Evolutionary conservation across 805 yeast genomes (phyloP).

Genomic region (Suhomyces sp.): DNA sequence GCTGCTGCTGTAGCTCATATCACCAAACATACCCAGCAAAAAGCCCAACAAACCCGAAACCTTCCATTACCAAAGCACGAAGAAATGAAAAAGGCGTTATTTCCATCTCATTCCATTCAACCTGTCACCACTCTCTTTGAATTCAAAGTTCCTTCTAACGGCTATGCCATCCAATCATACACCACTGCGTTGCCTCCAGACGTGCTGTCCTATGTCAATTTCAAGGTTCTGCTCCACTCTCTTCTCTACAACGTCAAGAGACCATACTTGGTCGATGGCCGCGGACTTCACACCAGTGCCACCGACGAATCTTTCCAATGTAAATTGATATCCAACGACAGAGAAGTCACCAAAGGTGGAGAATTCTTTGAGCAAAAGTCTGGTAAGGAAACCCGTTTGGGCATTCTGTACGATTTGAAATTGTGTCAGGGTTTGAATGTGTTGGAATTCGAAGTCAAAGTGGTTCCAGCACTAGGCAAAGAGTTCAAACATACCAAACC

Average conservation of each 20-base stretch:
- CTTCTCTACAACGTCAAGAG: conserved; percentile 29
- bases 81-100: conserved; percentile 25
- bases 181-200: conserved; percentile 38
- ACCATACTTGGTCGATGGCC: conserved; percentile 32
- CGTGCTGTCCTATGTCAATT: conserved; percentile 29
- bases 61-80: conserved; percentile 24
- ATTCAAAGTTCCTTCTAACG: conserved; percentile 37
- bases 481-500: conserved; percentile 26
- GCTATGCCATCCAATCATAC: conserved; percentile 39
- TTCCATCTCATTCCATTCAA: conserved; percentile 28
- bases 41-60: conserved; percentile 8
- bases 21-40: conserved; percentile 10
- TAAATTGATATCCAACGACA: conserved; percentile 36
- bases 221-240: conserved; percentile 36
- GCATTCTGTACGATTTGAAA: conserved; percentile 36
- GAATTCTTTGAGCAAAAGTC: conserved; percentile 29
- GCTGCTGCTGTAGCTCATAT: conserved; percentile 9
- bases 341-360: conserved; percentile 33
- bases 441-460: conserved; percentile 39
- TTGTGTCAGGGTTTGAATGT: conserved; percentile 40
- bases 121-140: conserved; percentile 35
- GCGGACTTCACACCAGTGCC: conserved; percentile 27
- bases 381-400: conserved; percentile 19
- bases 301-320: conserved; percentile 44
- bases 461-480: conserved; percentile 39